phyloP scores from a whole-genome alignment of 2,329 filamentous ascomycete genomes.

The Claviceps pazoutovae region DNA sequence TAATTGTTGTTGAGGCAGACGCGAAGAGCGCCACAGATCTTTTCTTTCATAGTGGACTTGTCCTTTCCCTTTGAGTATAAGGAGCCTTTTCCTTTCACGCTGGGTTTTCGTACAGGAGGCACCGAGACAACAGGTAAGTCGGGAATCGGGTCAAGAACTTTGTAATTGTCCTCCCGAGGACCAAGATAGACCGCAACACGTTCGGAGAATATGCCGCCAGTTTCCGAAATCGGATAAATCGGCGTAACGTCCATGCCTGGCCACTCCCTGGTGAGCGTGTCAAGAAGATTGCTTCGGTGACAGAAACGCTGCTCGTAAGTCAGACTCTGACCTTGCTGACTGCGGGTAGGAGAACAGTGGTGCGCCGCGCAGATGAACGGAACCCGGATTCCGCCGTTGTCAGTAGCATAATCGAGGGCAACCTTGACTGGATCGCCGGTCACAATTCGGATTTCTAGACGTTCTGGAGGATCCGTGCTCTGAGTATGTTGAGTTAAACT shows the following conservation, averaged over 20 bases:
- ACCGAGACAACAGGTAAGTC: slow-evolving; percentile 61
- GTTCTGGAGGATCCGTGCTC: slow-evolving; percentile 27
- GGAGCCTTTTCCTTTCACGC: slow-evolving; percentile 51
- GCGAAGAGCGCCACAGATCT: slow-evolving; percentile 55
- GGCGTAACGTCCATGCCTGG: slow-evolving; percentile 27
- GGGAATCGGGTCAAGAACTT: slow-evolving; percentile 39
- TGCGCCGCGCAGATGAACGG: slow-evolving; percentile 63
- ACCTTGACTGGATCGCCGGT: slow-evolving; percentile 45
- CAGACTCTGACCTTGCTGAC: slow-evolving; percentile 53
- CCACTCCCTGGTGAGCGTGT: slow-evolving; percentile 49
- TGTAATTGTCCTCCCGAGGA: slow-evolving; percentile 47
- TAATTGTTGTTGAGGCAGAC: slow-evolving; percentile 51
- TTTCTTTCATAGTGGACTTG: slow-evolving; percentile 56
- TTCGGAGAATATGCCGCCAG: slow-evolving; percentile 56
- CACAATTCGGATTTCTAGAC: slow-evolving; percentile 37
- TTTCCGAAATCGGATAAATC: slow-evolving; percentile 60
- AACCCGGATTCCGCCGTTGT: slow-evolving; percentile 31
- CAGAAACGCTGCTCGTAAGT: slow-evolving; percentile 53
- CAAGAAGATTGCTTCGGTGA: slow-evolving; percentile 58
- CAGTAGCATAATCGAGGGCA: slow-evolving; percentile 40
- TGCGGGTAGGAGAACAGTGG: slow-evolving; percentile 62
- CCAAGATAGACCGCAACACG: slow-evolving; percentile 62
- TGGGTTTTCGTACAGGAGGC: slow-evolving; percentile 59
- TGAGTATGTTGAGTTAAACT: slow-evolving; percentile 26
- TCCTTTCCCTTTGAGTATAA: slow-evolving; percentile 61